Base-by-base conservation (phyloP, 306 rosid genomes). In the Rubus idaeus region DNA sequence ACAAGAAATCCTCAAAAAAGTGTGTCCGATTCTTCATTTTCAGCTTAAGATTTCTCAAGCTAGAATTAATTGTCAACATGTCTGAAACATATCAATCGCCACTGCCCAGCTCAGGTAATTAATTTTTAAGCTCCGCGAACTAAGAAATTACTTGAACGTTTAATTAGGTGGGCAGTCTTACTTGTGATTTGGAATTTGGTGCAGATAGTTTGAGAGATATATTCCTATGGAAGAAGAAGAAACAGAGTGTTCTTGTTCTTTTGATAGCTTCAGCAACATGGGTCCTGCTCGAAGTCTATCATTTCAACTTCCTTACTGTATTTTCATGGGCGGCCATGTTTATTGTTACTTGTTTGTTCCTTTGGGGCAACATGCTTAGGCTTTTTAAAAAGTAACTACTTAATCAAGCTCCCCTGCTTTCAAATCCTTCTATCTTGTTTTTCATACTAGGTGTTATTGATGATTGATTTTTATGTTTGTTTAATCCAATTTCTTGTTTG, bases 151-250 rank as follows among this genome's bases (percentile, higher is more conserved):
- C 45, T 62, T 63, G 68, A 14, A 5, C 8, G 44, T 63, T 62
- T 58, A 21, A 21, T 9, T 63, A 4, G 13, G 8, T 18, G 18
- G 5, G 70, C 8, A 3, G 21, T 5, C 23, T 65, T 17, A 1
- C 8, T 2, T 16, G 5, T 41, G 8, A 11, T 50, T 63, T 61
- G 20, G 18, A 4, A 35, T 74, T 71, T 75, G 78, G 41, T 60
- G 77, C 82, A 87, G 91, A 77, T 18, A 20, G 73, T 17, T 14
- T 68, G 60, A 84, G 77, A 68, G 94, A 90, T 51, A 71, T 83
- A 21, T 18, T 83, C 7, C 67, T 86, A 11, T 90, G 94, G 97
- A 89, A 71, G 81, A 87, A 86, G 74, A 87, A 79, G 79, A 85
- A 73, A 75, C 72, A 69, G 23, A 83, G 83, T 58, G 14, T 79